Percentiles rank a stretch among this genome's conserved stretches.
Evolutionary conservation across 768 basidiomycete species (phyloP).

Genomic region (Tulasnella sp.): DNA sequence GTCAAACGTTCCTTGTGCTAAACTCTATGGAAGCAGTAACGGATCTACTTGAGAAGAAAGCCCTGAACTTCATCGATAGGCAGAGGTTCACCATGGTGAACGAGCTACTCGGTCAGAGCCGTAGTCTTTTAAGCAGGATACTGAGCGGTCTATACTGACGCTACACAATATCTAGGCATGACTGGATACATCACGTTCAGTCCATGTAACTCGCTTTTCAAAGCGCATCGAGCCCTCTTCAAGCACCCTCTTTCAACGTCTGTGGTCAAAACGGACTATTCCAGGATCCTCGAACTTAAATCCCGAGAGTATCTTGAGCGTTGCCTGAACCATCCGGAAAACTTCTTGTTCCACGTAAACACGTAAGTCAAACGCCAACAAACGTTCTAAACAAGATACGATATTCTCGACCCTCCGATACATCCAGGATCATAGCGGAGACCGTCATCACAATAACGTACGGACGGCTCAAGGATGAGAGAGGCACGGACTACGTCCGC

Average conservation of each 20-base stretch:
- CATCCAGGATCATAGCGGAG: background rate
- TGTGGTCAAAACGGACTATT: background rate
- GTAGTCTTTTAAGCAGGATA: too few species aligned
- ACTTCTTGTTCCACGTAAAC: background rate
- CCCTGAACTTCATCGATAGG: slow-evolving; percentile 13
- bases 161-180: too few species aligned
- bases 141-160: too few species aligned
- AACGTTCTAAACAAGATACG: too few species aligned
- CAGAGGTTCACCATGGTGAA: background rate
- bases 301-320: background rate
- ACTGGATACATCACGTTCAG: background rate
- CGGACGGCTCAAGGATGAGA: background rate
- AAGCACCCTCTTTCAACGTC: background rate
- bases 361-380: too few species aligned
- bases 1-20: slow-evolving; percentile 9
- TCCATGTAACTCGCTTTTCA: background rate
- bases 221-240: background rate
- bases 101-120: background rate
- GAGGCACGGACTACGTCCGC: background rate
- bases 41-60: slow-evolving; percentile 16
- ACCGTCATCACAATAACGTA: background rate
- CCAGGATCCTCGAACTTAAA: background rate
- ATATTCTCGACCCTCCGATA: background rate
- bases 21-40: slow-evolving; percentile 4
- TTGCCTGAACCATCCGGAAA: background rate